Conservation (phyloP, 345 rosid species). For the Pistacia atlantica region DNA sequence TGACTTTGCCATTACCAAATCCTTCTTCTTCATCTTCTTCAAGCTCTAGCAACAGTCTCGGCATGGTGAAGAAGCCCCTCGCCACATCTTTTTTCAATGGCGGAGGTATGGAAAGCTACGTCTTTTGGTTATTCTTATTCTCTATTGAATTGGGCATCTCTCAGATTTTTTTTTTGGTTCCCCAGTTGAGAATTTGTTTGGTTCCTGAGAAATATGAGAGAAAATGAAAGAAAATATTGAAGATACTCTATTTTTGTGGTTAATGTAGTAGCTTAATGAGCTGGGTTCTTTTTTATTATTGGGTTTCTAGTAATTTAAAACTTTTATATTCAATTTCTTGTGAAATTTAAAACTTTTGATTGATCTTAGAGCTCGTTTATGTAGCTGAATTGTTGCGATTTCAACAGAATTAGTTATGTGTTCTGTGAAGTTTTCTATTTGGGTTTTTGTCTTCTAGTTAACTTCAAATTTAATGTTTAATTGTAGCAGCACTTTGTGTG, state of each 20-base stretch:
- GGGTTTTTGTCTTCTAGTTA: neutral
- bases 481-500: neutral
- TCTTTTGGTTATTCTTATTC: neutral
- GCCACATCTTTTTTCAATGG: conserved; percentile 43
- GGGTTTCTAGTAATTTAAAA: neutral
- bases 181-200: neutral
- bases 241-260: neutral
- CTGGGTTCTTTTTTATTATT: neutral
- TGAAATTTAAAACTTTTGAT: neutral
- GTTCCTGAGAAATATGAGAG: neutral
- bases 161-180: neutral
- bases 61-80: conserved; percentile 37
- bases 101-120: conserved; percentile 34
- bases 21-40: conserved; percentile 39
- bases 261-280: neutral
- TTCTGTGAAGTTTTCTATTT: neutral
- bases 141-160: neutral
- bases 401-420: neutral
- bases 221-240: neutral
- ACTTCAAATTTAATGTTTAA: neutral
- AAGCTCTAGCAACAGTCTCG: conserved; percentile 33
- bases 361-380: neutral
- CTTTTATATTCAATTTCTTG: neutral
- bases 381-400: neutral
- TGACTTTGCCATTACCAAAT: conserved; percentile 31